Evolutionary conservation across 2,329 filamentous ascomycete species (phyloP).

Genomic region (Phaeophleospora eucalypticola): DNA sequence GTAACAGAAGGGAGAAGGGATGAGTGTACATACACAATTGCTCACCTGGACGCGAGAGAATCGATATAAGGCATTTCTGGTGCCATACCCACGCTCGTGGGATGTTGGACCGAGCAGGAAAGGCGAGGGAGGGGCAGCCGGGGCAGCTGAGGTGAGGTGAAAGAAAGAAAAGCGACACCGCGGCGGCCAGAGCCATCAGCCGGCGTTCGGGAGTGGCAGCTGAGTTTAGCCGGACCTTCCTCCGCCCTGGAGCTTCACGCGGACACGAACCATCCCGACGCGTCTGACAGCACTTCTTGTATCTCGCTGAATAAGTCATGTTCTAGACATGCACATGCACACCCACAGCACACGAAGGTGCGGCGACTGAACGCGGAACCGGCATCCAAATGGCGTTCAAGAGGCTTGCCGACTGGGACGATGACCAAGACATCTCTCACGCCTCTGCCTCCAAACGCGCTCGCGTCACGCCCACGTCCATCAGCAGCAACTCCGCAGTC

Average conservation of each 20-base stretch:
- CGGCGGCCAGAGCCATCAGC: too few species aligned
- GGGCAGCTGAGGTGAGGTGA: neutral
- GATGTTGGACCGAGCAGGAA: neutral
- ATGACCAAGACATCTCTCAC: neutral
- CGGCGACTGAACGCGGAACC: neutral
- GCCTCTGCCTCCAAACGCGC: slow-evolving; percentile 1
- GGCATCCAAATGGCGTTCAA: slow-evolving; percentile 1
- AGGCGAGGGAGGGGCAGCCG: neutral
- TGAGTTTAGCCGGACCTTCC: neutral
- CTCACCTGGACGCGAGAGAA: neutral
- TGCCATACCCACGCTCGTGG: neutral
- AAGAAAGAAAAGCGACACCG: neutral
- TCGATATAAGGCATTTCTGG: neutral
- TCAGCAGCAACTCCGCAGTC: neutral
- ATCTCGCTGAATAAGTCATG: too few species aligned
- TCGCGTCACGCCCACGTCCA: neutral
- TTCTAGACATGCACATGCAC: neutral
- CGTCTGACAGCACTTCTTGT: too few species aligned
- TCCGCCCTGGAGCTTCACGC: too few species aligned
- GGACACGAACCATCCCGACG: neutral
- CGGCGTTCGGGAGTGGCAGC: too few species aligned
- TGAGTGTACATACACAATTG: neutral
- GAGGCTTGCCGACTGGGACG: neutral
- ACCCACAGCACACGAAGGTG: neutral
- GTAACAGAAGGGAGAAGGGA: neutral